Evolutionary conservation across 2,329 filamentous ascomycete species (phyloP), one percentile per base, ranked within the genome.

Genomic region (Colletotrichum limetticola): DNA sequence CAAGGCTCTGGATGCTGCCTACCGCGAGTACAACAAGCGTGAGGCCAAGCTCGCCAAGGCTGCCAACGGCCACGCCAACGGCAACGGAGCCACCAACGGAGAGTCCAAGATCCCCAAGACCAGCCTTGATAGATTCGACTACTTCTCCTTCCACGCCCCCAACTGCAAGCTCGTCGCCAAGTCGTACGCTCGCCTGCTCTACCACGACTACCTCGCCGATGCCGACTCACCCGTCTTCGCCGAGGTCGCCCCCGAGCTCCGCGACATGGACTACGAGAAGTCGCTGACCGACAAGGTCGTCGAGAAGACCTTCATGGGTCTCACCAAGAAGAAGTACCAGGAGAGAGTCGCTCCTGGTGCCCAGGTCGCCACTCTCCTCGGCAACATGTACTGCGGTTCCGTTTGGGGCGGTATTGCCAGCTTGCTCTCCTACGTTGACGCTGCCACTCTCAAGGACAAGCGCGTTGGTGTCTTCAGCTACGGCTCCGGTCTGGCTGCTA

Each of bases 151-250:
- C 91, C 94, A 97, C 83, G 89, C 94, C 22, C 94, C 94, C 53
- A 96, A 92, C 75, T 97, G 94, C 92, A 97, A 97, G 87, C 88
- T 95, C 71, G 94, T 97, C 74, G 87, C 93, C 81, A 97, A 97
- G 87, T 95, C 93, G 22, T 97, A 95, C 81, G 94, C 90, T 73
- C 93, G 94, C 77, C 88, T 97, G 76, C 87, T 96, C 71, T 97
- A 97, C 89, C 94, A 96, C 82, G 94, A 97, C 85, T 97, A 93
- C 87, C 88, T 96, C 46, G 85, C 86, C 82, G 89, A 95, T 82
- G 90, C 93, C 60, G 87, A 91, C 75, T 86, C 88, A 82, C 84
- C 91, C 59, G 87, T 87, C 68, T 97, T 96, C 80, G 89, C 90
- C 74, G 93, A 95, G 76, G 93, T 96, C 49, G 89, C 94, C 66